Evolutionary conservation across 1,284 basidiomycete genomes (phyloP).

Genomic region (Thecaphora frezii): DNA sequence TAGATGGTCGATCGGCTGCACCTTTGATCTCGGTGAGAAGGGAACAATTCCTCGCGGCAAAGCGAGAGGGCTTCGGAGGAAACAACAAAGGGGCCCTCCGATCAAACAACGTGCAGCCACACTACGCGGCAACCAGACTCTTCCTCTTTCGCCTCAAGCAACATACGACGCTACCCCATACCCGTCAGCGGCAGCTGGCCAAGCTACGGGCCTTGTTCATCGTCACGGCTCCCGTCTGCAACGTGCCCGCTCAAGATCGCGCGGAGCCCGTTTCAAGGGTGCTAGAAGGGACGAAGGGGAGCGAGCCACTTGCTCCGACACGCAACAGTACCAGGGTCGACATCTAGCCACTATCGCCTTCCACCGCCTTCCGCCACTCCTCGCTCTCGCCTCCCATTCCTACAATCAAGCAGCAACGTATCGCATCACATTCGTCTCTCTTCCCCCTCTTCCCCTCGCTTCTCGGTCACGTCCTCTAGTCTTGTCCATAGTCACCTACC

Average conservation of each 20-base stretch:
- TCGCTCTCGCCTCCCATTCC: no score
- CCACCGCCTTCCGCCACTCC: no score
- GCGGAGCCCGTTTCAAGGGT: not conserved
- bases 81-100: conserved; percentile 1
- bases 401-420: not conserved
- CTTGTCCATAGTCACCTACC: no score
- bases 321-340: not conserved
- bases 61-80: conserved; percentile 45
- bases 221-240: no score
- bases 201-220: no score
- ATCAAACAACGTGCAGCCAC: not conserved
- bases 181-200: no score
- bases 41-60: conserved; percentile 34
- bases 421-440: no score
- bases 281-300: no score
- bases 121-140: no score
- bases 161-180: not conserved
- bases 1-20: conserved; percentile 1
- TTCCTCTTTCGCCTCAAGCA: not conserved
- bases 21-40: conserved; percentile 1
- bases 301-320: not conserved
- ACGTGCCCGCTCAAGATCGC: no score
- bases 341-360: not conserved
- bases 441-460: no score
- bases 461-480: no score